These are phyloP conservation scores for Penicillium simplicissimum DNA, from an alignment of 495 filamentous ascomycete genomes.

Conservation along the genomic window DNA sequence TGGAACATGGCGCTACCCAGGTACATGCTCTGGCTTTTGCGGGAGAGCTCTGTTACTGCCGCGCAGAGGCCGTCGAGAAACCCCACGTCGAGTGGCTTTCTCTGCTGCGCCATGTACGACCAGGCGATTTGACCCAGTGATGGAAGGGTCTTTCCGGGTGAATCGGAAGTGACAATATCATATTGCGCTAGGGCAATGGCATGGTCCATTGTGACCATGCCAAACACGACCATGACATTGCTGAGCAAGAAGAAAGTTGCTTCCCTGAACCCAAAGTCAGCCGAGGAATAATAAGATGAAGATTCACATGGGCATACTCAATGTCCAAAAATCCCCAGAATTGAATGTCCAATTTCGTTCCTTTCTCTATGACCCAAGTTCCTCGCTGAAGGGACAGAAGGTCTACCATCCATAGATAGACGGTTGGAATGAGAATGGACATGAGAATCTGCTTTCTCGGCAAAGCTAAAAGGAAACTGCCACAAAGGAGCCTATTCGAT, in stretches of 20 bases:
- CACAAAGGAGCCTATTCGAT: neutral
- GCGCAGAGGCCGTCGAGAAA: conserved; percentile 53
- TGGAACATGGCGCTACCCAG: conserved; percentile 64
- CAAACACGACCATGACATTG: conserved; percentile 64
- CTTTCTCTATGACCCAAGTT: conserved; percentile 64
- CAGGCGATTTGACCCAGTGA: conserved; percentile 1
- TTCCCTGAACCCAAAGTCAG: conserved; percentile 9
- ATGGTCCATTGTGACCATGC: conserved; percentile 64
- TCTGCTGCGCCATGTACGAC: conserved; percentile 8
- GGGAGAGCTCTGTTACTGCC: conserved; percentile 50
- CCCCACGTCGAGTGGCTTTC: neutral
- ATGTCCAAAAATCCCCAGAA: conserved; percentile 64
- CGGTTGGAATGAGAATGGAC: conserved; percentile 61
- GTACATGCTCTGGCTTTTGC: conserved; percentile 69
- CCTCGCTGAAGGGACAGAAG: conserved; percentile 60
- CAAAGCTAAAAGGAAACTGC: conserved; percentile 52
- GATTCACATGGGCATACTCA: conserved; percentile 47
- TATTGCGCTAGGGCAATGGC: conserved; percentile 55
- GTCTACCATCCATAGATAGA: conserved; percentile 68
- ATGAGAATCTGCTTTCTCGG: conserved; percentile 51
- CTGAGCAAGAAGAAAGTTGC: conserved; percentile 67
- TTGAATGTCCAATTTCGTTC: conserved; percentile 59
- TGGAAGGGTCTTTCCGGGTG: neutral
- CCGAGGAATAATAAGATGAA: neutral
- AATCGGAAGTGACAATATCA: neutral